Evolutionary conservation across 768 basidiomycete species (phyloP), one percentile per base, ranked within the genome.

Genomic region (Pseudohyphozyma bogoriensis): DNA sequence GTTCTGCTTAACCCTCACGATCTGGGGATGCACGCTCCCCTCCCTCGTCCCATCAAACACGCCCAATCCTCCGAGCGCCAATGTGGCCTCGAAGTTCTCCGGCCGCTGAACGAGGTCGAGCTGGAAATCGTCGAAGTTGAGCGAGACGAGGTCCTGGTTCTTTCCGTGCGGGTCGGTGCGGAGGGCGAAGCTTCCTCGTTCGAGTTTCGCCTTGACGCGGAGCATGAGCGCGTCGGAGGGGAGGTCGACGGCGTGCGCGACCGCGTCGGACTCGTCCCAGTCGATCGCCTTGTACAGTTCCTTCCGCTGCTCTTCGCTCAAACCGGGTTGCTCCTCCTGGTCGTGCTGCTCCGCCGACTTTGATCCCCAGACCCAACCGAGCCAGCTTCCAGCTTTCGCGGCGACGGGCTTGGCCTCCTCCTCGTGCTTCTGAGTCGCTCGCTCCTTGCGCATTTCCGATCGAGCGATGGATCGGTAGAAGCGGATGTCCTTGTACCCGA

Each of bases 391-490:
- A n/a, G n/a, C n/a, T n/a, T n/a, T n/a, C 29, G 59, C 62, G 15
- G 69, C 69, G 22, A 62, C 56, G 22, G 67, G 51, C 79, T 79
- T 46, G 75, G 76, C 85, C 42, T 80, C 73, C 69, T 83, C 83
- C 67, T 80, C 80, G 51, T 78, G 76, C 28, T 56, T 3, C 6
- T 39, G 20, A 8, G 53, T 31, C 28, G 83, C 87, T 26, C 82
- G 78, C 68, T 97, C 90, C 72, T 96, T 90, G 68, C 85, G 83
- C 20, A 93, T 78, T 65, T 83, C 83, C 3, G 89, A 89, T 31
- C 88, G 84, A 0, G 90, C 88, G 62, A 97, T 89, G 5, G 91
- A 96, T 35, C 95, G 83, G 76, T 97, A 99, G 75, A 96, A 95
- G 5, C 93, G 85, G 53, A 99, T 84, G 69, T 97, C 95, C 73